Percentiles rank a stretch among this genome's conserved stretches.
Evolutionary conservation across 192 early-diverging fungal species (phyloP).

Genomic region (Phlyctochytrium arcticum): DNA sequence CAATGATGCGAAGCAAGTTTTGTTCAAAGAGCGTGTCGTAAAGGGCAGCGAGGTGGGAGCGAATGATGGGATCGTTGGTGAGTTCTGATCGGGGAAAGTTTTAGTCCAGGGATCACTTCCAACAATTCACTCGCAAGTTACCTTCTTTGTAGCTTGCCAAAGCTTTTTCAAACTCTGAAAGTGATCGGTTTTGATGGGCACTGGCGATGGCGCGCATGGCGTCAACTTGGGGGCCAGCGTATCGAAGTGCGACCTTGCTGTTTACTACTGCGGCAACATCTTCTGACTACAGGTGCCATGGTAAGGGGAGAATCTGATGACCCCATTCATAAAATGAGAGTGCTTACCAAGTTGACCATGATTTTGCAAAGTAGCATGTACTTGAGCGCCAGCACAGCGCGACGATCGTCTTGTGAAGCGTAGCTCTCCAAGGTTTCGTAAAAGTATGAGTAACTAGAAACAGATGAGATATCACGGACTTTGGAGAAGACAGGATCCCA

Average conservation of each 20-base stretch:
- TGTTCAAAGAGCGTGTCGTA: constrained; percentile 97
- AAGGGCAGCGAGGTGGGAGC: constrained; percentile 82
- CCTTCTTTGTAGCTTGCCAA: constrained; percentile 81
- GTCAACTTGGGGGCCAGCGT: constrained; percentile 82
- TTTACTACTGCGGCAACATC: constrained; percentile 90
- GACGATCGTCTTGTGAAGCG: constrained; percentile 80
- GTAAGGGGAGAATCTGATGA: too few relatives aligned
- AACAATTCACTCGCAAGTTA: constrained; percentile 21
- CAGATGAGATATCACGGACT: background rate
- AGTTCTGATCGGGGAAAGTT: constrained; percentile 59
- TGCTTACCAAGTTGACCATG: constrained; percentile 90
- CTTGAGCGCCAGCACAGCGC: constrained; percentile 86
- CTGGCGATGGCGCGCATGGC: constrained; percentile 93
- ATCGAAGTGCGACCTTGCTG: constrained; percentile 86
- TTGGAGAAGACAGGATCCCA: background rate
- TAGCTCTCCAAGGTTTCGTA: constrained; percentile 97
- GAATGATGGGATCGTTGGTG: constrained; percentile 90
- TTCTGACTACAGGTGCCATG: constrained; percentile 65
- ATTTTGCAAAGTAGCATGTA: constrained; percentile 99
- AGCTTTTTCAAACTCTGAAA: constrained; percentile 92
- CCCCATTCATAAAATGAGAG: too few relatives aligned
- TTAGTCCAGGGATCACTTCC: background rate
- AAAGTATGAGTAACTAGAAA: constrained; percentile 82
- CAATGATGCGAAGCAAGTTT: constrained; percentile 94
- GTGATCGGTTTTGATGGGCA: constrained; percentile 95